phyloP scores from a whole-genome alignment of 116 monocot genomes.

The Posidonia oceanica region DNA sequence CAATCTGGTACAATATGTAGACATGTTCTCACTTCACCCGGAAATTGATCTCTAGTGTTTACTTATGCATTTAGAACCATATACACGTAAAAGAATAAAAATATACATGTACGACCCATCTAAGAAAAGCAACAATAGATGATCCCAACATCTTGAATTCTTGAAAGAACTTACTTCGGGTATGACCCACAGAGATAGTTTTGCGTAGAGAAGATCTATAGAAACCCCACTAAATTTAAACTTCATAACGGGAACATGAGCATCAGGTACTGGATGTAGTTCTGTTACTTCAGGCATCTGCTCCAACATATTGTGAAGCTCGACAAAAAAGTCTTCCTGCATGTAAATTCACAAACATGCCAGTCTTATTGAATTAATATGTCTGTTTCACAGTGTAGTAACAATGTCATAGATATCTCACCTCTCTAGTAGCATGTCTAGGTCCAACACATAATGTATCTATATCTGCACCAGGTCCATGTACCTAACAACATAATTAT shows the following conservation, averaged over 20 bases:
- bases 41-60: too few species aligned
- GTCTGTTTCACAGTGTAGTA: too few species aligned
- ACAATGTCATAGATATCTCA: conserved; percentile 9
- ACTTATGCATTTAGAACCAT: not conserved
- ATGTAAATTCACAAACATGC: conserved; percentile 1
- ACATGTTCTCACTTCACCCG: too few species aligned
- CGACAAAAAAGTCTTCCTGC: conserved; percentile 87
- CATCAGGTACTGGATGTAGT: conserved; percentile 94
- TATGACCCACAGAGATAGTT: conserved; percentile 63
- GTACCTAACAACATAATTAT: conserved; percentile 39
- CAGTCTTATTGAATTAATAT: not conserved
- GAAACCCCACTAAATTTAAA: conserved; percentile 86
- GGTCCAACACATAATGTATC: conserved; percentile 96
- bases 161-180: conserved; percentile 62
- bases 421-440: conserved; percentile 85
- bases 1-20: too few species aligned
- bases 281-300: conserved; percentile 90
- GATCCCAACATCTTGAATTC: not conserved
- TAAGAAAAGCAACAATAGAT: not conserved
- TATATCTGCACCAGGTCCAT: conserved; percentile 98
- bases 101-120: not conserved
- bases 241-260: conserved; percentile 88
- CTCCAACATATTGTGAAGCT: conserved; percentile 66
- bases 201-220: conserved; percentile 97
- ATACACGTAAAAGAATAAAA: not conserved